Evolutionary conservation across 108 stramenopile genomes (phyloP), one percentile per base, ranked within the genome.

Genomic region (Pseudonitzschia pungens): DNA sequence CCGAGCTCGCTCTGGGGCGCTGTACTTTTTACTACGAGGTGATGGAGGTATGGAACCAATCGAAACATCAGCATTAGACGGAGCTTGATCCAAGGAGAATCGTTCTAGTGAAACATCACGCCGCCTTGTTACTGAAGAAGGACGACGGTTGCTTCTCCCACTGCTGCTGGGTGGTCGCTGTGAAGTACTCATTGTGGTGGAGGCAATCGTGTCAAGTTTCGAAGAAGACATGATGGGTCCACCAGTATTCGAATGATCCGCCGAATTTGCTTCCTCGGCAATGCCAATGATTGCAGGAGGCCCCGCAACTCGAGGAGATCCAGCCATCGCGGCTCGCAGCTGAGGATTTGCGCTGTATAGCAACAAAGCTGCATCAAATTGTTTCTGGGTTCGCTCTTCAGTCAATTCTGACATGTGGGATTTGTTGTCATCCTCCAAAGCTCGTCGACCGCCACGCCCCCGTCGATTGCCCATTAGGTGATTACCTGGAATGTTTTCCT

Each of bases 321-420:
- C 77, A 14, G 32, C 43, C 56, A 72, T 78, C 12, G 44, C 66
- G 22, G 71, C 71, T 36, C 77, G 40, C 21, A 65, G 44, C 29
- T 69, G 68, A 40, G 58, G 55, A 54, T 75, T 75, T n/a, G 66
- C 21, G 45, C 66, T 50, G 26, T 79, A 72, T 21, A 74, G 45
- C 31, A 66, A 42, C 36, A 65, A 60, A 10, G 67, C 78, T 29
- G 81, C 74, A 73, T 89, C 77, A 80, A 86, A 86, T 57, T 90
- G 92, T 24, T 81, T 77, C 71, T 93, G 92, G 22, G 92, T 93
- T 59, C 92, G 69, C 71, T 93, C 92, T 75, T 91, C 92, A 15
- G 92, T 93, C 21, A 93, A 79, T 66, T 93, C 92, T 18, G 87
- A 89, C 71, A 93, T 84, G 48, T 90, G 88, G 26, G 84, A 86